phyloP scores from a whole-genome alignment of 331 rosid species.

The Arachis monticola region DNA sequence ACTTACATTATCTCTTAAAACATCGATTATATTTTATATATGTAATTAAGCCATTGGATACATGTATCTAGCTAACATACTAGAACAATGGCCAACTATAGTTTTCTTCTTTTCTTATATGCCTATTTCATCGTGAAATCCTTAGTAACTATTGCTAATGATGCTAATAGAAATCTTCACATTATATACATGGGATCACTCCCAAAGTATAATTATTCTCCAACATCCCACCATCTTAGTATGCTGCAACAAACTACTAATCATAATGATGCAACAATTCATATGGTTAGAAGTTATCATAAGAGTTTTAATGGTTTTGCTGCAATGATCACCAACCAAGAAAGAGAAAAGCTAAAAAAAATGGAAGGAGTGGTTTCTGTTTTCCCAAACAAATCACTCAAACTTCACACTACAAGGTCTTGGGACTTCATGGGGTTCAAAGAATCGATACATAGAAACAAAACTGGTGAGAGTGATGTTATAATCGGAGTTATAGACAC shows the following conservation, averaged over 20 bases:
- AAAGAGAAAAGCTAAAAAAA: conserved; percentile 33
- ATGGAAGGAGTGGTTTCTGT: conserved; percentile 47
- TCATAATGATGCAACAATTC: not conserved
- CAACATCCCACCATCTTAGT: conserved; percentile 42
- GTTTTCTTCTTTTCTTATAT: not conserved
- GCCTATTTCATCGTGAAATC: not conserved
- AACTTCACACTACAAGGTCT: conserved; percentile 55
- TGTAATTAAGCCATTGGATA: too few species aligned
- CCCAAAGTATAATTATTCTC: conserved; percentile 22
- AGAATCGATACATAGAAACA: not conserved
- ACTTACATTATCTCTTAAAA: too few species aligned
- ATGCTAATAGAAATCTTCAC: conserved; percentile 16
- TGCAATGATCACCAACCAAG: conserved; percentile 37
- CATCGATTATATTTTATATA: too few species aligned
- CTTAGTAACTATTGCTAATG: not conserved
- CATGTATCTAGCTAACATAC: not conserved
- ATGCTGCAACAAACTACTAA: conserved; percentile 35
- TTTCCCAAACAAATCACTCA: conserved; percentile 37
- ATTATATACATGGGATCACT: conserved; percentile 50
- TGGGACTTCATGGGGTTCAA: conserved; percentile 57
- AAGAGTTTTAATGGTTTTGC: conserved; percentile 59
- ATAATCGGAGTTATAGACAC: conserved; percentile 38
- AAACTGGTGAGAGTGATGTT: conserved; percentile 33
- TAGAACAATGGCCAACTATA: not conserved
- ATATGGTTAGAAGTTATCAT: conserved; percentile 38